Evolutionary conservation across 2,329 filamentous ascomycete genomes (phyloP).

Genomic region (Dendryphion nanum): DNA sequence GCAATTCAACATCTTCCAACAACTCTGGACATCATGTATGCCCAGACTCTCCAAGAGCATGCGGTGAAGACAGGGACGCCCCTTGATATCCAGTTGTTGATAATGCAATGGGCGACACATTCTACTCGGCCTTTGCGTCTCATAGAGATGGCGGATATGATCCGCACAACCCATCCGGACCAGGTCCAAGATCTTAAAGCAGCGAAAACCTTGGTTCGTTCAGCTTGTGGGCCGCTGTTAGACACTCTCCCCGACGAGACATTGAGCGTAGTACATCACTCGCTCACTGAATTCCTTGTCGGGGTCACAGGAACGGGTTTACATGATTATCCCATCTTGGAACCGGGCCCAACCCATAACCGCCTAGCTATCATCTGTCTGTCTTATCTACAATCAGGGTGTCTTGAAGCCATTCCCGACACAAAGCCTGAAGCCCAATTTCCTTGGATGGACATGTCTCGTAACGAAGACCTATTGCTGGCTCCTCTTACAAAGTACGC

Average conservation of each 20-base stretch:
- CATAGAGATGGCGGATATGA: conserved; percentile 41
- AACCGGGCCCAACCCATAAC: conserved; percentile 6
- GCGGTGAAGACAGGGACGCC: conserved; percentile 29
- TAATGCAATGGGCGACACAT: conserved; percentile 46
- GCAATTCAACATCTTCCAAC: conserved; percentile 35
- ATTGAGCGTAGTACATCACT: conserved; percentile 48
- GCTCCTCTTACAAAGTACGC: conserved; percentile 9
- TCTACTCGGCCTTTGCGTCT: conserved; percentile 44
- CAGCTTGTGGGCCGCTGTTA: conserved; percentile 42
- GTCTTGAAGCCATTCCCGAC: too few species aligned
- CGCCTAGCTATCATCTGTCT: conserved; percentile 14
- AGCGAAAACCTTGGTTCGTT: conserved; percentile 37
- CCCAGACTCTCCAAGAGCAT: conserved; percentile 39
- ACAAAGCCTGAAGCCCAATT: too few species aligned
- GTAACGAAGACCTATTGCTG: background rate
- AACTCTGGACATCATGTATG: conserved; percentile 43
- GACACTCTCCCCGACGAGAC: conserved; percentile 49
- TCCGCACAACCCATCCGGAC: conserved; percentile 10
- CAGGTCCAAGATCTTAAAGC: conserved; percentile 6
- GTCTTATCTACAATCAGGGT: too few species aligned
- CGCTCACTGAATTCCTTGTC: conserved; percentile 48
- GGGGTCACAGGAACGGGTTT: conserved; percentile 3
- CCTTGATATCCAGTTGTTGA: conserved; percentile 33
- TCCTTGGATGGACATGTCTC: background rate
- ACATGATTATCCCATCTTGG: conserved; percentile 12